Evolutionary conservation across 1,139 yeast species (phyloP), one percentile per base, ranked within the genome.

Genomic region (Kodamaea sp.): DNA sequence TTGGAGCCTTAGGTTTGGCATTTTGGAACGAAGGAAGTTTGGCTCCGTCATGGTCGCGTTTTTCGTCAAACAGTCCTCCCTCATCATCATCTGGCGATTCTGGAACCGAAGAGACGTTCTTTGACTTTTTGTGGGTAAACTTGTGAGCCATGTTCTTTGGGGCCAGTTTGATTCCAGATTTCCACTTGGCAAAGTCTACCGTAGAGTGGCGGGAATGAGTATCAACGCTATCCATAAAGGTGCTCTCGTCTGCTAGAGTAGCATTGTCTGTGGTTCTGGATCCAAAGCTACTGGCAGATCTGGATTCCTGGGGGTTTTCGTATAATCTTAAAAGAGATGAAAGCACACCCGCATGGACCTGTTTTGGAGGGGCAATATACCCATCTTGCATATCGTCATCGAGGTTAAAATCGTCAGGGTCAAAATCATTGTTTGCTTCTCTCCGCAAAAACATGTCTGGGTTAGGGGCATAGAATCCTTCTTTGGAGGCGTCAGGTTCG

Each of bases 291-390:
- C 59, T 44, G 15, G 55, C 33, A 1, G 72, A 64, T 37, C 59
- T 62, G 28, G 44, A 34, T 8, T 59, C 66, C n/a, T 58, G 53
- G 0, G 62, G 66, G 37, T 63, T 58, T 41, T 76, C 81, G 49
- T 87, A 86, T 35, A 88, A 67, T 46, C 80, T 76, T 42, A 88
- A 66, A 42, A 88, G 66, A 2, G 90, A 78, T 0, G 95, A 85
- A 22, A 88, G 70, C 12, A 88, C 90, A 53, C 96, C 96, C 18
- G 88, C 87, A 44, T 83, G 83, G 5, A 86, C 88, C 34, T 75
- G 76, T 27, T 72, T 65, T 0, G 95, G 95, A 0, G 90, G 89
- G 0, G 87, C 79, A 6, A 85, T 68, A 38, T 66, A 60, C 4
- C 50, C 60, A 35, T 76, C 84, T 14, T 72, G 77, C 25, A 63